Conservation (phyloP, 2,329 filamentous ascomycete genomes). For the Trichoderma asperellum region DNA sequence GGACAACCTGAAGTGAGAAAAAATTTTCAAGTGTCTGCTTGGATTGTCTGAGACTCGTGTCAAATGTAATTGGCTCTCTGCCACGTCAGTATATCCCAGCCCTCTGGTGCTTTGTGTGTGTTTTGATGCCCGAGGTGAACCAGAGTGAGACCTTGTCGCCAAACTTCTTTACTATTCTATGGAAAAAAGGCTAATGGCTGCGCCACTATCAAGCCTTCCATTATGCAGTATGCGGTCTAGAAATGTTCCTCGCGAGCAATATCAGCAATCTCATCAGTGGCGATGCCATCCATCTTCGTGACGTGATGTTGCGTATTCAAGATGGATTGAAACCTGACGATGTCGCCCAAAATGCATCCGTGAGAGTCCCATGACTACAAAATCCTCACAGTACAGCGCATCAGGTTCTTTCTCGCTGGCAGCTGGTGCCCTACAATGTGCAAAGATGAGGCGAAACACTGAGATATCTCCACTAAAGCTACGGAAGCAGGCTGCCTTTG, state of each 20-base stretch:
- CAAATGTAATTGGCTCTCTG: not conserved
- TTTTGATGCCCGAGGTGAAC: slow-evolving; percentile 45
- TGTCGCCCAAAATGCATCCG: not conserved
- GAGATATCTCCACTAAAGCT: slow-evolving; percentile 33
- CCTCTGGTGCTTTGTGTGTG: slow-evolving; percentile 35
- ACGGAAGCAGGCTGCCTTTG: slow-evolving; percentile 34
- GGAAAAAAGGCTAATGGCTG: slow-evolving; percentile 37
- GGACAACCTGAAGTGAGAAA: slow-evolving; percentile 34
- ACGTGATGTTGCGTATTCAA: slow-evolving; percentile 35
- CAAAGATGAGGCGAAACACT: slow-evolving; percentile 33
- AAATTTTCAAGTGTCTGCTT: slow-evolving; percentile 37
- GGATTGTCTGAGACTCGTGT: slow-evolving; percentile 11
- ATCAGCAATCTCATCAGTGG: slow-evolving; percentile 33
- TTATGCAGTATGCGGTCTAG: slow-evolving; percentile 43
- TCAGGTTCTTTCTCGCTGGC: too few relatives aligned
- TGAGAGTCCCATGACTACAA: slow-evolving; percentile 31
- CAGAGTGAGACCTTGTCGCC: slow-evolving; percentile 38
- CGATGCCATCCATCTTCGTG: slow-evolving; percentile 33
- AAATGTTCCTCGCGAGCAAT: slow-evolving; percentile 35
- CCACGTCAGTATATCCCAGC: slow-evolving; percentile 37
- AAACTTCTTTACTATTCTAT: slow-evolving; percentile 26
- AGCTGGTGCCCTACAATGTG: slow-evolving; percentile 21
- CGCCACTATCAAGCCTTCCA: slow-evolving; percentile 39
- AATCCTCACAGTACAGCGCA: not conserved
- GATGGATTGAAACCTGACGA: slow-evolving; percentile 30